Base-by-base conservation (phyloP, 495 filamentous ascomycete species). In the Trichodelitschia bisporula region DNA sequence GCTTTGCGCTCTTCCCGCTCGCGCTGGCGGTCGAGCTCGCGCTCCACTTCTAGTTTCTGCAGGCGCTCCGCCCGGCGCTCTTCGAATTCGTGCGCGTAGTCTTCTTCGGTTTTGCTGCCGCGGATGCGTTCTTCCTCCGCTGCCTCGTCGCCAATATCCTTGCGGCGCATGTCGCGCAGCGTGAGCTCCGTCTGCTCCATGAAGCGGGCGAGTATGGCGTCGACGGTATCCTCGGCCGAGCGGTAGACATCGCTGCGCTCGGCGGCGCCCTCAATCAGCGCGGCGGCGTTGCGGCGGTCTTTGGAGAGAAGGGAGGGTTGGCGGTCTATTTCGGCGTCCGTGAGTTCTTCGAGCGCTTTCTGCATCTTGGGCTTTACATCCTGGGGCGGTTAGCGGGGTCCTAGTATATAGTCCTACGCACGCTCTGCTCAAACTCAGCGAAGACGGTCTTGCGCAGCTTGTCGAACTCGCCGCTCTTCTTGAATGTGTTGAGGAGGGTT, bases 401-500 rank as follows among this genome's bases (percentile, higher is more conserved):
- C 6, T 24, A n/a, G 21, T 6, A 6, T n/a, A 24, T 6, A 24
- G 15, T 6, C 15, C 5, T 8, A 29, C 68, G 42, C 64, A 82
- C 77, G 33, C 67, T 69, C 18, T 70, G 62, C 38, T 76, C 68
- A 36, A 86, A 79, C 34, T 82, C 66, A 21, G 73, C 66, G 68
- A 76, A 84, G 2, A 78, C 58, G 31, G 71, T 59, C 45, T 86
- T 86, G 30, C 82, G 66, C 36, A 84, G 59, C n/a, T 53, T 57
- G 47, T 92, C 82, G 40, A 83, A 90, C 23, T 72, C 73, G 15
- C 82, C 82, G 48, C 83, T 83, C 54, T 90, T 90, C 51, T 86
- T 86, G 49, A 82, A 83, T 4, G 66, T 67, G 50, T 80, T 66
- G 6, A 80, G 61, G 15, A 92, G 56, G 33, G 60, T 58, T 32